These are phyloP conservation scores for Yamadazyma aaseri DNA, from an alignment of 1,139 yeast genomes.

Conservation along the genomic window DNA sequence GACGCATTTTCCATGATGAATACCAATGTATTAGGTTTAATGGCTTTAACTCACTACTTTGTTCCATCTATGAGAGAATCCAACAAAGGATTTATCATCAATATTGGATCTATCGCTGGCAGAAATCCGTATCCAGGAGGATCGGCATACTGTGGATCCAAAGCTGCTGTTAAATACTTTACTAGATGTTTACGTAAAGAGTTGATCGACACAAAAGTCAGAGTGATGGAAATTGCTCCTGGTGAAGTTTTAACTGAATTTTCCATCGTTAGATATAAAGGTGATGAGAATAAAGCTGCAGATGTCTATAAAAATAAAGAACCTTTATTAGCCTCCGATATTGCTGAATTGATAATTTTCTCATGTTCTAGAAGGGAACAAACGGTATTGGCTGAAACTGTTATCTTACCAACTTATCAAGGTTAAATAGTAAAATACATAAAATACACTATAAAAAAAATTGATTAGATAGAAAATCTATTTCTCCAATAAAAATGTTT, in stretches of 20 bases:
- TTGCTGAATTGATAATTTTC: conserved; percentile 47
- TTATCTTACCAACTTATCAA: conserved; percentile 46
- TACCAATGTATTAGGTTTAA: conserved; percentile 71
- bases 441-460: no score
- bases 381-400: conserved; percentile 47
- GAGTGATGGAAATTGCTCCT: conserved; percentile 47
- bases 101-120: conserved; percentile 50
- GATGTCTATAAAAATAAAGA: conserved; percentile 42
- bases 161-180: conserved; percentile 44
- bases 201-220: conserved; percentile 38
- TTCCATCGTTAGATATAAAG: conserved; percentile 43
- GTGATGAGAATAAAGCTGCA: conserved; percentile 37
- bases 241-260: conserved; percentile 51
- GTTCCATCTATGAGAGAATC: conserved; percentile 57
- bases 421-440: conserved; percentile 18
- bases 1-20: conserved; percentile 64
- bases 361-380: conserved; percentile 44
- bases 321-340: conserved; percentile 44
- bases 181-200: conserved; percentile 46
- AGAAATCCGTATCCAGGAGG: conserved; percentile 51
- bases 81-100: conserved; percentile 43
- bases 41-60: conserved; percentile 64
- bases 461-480: no score
- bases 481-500: no score
- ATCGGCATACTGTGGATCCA: conserved; percentile 47